phyloP scores from a whole-genome alignment of 2,329 filamentous ascomycete species.

The Peltaster fructicola region DNA sequence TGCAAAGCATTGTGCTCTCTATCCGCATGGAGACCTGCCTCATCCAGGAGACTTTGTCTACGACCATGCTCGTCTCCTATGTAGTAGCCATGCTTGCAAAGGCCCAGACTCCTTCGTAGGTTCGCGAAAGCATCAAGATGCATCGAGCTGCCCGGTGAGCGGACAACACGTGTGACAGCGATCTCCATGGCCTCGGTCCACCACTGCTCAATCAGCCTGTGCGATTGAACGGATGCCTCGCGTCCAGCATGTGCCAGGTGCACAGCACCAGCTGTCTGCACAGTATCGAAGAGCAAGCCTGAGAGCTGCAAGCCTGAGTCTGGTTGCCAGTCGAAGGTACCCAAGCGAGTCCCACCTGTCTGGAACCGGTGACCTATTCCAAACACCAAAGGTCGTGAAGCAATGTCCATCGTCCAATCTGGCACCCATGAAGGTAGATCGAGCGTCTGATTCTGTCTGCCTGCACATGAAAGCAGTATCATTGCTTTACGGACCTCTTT shows the following conservation, averaged over 20 bases:
- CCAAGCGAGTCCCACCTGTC: slow-evolving; percentile 11
- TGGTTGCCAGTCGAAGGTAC: slow-evolving; percentile 11
- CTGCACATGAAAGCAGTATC: slow-evolving; percentile 14
- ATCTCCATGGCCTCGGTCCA: slow-evolving; percentile 12
- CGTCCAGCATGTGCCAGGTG: slow-evolving; percentile 5
- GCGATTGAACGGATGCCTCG: slow-evolving; percentile 2
- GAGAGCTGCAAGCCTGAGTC: slow-evolving; percentile 12
- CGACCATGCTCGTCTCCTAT: slow-evolving; percentile 6
- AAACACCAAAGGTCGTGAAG: slow-evolving; percentile 13
- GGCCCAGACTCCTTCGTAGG: slow-evolving; percentile 8
- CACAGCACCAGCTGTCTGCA: slow-evolving; percentile 8
- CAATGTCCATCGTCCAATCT: slow-evolving; percentile 13
- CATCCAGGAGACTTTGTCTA: slow-evolving; percentile 15
- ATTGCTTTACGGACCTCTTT: slow-evolving; percentile 11
- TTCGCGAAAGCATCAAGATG: slow-evolving; percentile 13
- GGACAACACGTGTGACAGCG: slow-evolving; percentile 8
- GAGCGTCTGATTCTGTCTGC: slow-evolving; percentile 11
- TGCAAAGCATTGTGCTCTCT: slow-evolving; percentile 9
- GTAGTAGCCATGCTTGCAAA: slow-evolving; percentile 12
- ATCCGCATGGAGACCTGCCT: slow-evolving; percentile 7
- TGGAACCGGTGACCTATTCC: slow-evolving; percentile 8
- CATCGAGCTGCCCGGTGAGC: slow-evolving; percentile 12
- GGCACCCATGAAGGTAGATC: slow-evolving; percentile 9
- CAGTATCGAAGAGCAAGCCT: slow-evolving; percentile 14
- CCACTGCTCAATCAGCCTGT: slow-evolving; percentile 9